Evolutionary conservation across 1,284 basidiomycete genomes (phyloP).

Genomic region (Boletus calvinii): DNA sequence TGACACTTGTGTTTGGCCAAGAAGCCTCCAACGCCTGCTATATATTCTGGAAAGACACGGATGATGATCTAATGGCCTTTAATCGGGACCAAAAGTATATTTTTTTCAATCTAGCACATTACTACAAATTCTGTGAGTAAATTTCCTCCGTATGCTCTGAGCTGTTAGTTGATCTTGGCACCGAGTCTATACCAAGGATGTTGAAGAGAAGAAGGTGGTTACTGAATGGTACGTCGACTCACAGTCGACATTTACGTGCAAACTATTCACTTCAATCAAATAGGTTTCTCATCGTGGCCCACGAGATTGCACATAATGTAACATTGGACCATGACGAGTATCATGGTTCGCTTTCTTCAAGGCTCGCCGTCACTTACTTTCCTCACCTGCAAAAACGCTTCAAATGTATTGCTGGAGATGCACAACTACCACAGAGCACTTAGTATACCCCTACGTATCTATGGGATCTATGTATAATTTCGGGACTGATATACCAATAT

Average conservation of each 20-base stretch:
- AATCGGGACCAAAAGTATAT: conserved; percentile 22
- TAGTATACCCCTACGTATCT: neutral
- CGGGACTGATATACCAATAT: neutral
- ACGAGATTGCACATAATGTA: conserved; percentile 26
- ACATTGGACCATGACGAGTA: conserved; percentile 21
- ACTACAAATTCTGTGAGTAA: conserved; percentile 11
- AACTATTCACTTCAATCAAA: neutral
- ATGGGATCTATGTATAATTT: neutral
- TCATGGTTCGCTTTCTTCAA: conserved; percentile 21
- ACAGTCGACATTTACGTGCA: neutral
- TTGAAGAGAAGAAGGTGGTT: conserved; percentile 7
- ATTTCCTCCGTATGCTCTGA: neutral
- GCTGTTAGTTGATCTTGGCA: neutral
- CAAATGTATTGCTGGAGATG: neutral
- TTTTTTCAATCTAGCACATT: conserved; percentile 28
- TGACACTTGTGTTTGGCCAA: conserved; percentile 13
- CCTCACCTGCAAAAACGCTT: conserved; percentile 2
- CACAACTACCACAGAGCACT: neutral
- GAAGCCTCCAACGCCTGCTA: conserved; percentile 7
- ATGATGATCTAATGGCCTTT: conserved; percentile 28
- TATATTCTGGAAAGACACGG: conserved; percentile 26
- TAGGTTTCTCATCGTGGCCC: conserved; percentile 29
- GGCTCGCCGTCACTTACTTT: conserved; percentile 5
- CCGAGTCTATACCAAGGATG: neutral
- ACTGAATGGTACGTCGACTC: conserved; percentile 14